Evolutionary conservation across 108 stramenopile genomes (phyloP).

Genomic region (Seminavis robusta): DNA sequence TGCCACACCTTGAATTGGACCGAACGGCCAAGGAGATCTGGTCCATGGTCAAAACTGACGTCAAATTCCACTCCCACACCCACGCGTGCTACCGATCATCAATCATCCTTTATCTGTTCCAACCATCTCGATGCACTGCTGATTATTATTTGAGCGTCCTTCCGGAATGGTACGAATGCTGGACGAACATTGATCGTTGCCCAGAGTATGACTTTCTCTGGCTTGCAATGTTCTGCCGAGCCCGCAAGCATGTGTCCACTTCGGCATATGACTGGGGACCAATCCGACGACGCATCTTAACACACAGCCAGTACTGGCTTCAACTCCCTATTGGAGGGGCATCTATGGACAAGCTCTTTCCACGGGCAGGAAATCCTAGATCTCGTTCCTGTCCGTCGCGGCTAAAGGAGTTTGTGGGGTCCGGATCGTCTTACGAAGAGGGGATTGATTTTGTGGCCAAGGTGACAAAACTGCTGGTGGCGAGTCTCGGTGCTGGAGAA

Average conservation of each 20-base stretch:
- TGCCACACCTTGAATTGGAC: too few species aligned
- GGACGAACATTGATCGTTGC: conserved; percentile 83
- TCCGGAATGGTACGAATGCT: conserved; percentile 69
- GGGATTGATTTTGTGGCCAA: conserved; percentile 84
- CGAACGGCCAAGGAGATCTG: conserved; percentile 64
- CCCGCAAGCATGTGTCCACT: conserved; percentile 67
- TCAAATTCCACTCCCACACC: conserved; percentile 78
- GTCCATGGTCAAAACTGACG: conserved; percentile 59
- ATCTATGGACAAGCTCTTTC: conserved; percentile 70
- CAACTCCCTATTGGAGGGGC: conserved; percentile 80
- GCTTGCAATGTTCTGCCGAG: conserved; percentile 78
- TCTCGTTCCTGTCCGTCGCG: conserved; percentile 59
- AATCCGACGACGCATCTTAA: conserved; percentile 67
- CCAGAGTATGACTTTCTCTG: conserved; percentile 85
- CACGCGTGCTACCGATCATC: conserved; percentile 79
- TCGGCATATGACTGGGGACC: conserved; percentile 64
- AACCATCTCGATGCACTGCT: conserved; percentile 66
- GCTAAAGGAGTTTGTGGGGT: conserved; percentile 72
- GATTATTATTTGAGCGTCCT: conserved; percentile 61
- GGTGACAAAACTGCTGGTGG: conserved; percentile 73
- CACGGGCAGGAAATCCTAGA: conserved; percentile 49
- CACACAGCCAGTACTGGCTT: conserved; percentile 77
- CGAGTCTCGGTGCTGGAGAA: conserved; percentile 52
- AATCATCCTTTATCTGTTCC: conserved; percentile 77
- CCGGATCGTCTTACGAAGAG: conserved; percentile 69